phyloP scores from a whole-genome alignment of 2,329 filamentous ascomycete species.

The Ascochyta lentis region DNA sequence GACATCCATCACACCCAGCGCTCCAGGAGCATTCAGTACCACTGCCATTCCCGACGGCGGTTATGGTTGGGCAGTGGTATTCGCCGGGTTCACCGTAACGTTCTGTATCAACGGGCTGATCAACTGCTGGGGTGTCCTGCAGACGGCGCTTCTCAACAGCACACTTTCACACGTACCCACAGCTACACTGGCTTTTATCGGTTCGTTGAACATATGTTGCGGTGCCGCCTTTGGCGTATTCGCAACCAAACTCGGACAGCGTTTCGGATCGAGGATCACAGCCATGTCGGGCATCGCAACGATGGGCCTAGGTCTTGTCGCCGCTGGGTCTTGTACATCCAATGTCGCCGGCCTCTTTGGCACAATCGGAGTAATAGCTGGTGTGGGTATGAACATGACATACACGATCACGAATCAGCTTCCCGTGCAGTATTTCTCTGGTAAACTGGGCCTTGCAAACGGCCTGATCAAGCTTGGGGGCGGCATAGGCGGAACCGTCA shows the following conservation, averaged over 20 bases:
- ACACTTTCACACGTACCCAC: conserved; percentile 52
- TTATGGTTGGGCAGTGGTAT: conserved; percentile 64
- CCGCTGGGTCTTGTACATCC: conserved; percentile 54
- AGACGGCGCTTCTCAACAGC: conserved; percentile 61
- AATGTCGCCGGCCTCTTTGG: conserved; percentile 50
- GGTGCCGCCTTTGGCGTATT: conserved; percentile 61
- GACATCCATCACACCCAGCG: neutral
- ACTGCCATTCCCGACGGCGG: conserved; percentile 59
- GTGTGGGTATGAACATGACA: conserved; percentile 48
- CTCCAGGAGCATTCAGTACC: conserved; percentile 15
- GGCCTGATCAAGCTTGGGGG: conserved; percentile 39
- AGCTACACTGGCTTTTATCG: conserved; percentile 65
- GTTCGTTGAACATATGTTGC: conserved; percentile 59
- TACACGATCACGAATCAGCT: conserved; percentile 32
- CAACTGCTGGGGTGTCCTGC: conserved; percentile 67
- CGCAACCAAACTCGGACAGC: conserved; percentile 59
- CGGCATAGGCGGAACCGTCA: conserved; percentile 35
- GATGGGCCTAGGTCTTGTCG: conserved; percentile 58
- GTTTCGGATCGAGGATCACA: conserved; percentile 57
- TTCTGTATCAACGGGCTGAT: conserved; percentile 61
- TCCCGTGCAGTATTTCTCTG: conserved; percentile 37
- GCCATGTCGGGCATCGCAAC: conserved; percentile 58
- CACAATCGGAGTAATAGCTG: conserved; percentile 55
- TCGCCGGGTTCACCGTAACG: conserved; percentile 57
- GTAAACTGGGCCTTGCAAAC: conserved; percentile 36